Evolutionary conservation across 805 yeast species (phyloP), one percentile per base, ranked within the genome.

Genomic region (Wickerhamomyces canadensis): DNA sequence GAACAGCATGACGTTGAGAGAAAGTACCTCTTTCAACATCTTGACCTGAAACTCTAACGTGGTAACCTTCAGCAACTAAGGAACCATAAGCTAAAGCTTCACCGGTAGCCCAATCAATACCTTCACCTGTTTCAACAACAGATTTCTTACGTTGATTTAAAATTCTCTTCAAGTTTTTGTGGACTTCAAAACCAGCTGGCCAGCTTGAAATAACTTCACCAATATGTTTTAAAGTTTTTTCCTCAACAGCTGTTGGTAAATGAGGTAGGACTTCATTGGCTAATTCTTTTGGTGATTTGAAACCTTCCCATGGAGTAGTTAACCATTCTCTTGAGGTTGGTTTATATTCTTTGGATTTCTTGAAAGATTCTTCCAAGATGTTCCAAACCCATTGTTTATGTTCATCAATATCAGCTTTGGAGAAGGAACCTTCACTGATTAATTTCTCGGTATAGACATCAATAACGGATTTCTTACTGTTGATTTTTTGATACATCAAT

Each of bases 11-110:
- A 71, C 99, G 91, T 73, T 93, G 99, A 38, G 98, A 93, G 77
- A 93, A 91, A 28, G 99, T 93, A 74, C 99, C 99, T 79, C 99
- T 88, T 76, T 93, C 98, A 49, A 93, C 98, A 77, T 93, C 99
- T 74, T 93, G 98, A 63, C 99, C 99, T 33, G 96, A 85, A 35
- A 93, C 84, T 74, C 99, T 85, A 43, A 93, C 94, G 55, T 91
- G 95, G 69, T 82, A 84, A 48, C 98, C 98, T 68, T 93, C 99
- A 57, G 80, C 62, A 37, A 81, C 82, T 51, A 93, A 73, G 35
- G 97, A 78, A 58, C 98, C 99, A 56, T 82, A 91, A 15, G 98
- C 98, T 54, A 93, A 78, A 33, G 98, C 98, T 72, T 93, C 99
- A 77, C 96, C 99, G 41, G 99, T 93, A 33, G 98, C 83, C 98